These are phyloP conservation scores for Clitopilus passeckerianus DNA, from an alignment of 768 basidiomycete genomes.

Conservation along the genomic window DNA sequence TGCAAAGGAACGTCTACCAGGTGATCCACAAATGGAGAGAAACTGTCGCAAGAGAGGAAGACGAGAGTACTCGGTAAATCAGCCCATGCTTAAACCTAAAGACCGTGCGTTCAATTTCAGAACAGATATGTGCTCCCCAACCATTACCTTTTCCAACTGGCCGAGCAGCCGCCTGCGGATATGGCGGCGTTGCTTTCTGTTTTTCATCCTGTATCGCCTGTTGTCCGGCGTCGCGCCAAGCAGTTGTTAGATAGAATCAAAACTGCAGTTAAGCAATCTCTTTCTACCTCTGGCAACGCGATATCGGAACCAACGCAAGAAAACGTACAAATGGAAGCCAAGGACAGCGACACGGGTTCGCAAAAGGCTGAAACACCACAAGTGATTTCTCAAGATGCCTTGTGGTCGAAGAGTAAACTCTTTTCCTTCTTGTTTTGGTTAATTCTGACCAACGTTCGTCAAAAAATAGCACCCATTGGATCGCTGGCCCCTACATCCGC, in stretches of 20 bases:
- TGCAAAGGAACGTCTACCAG: conserved; percentile 62
- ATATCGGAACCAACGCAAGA: not conserved
- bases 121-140: conserved; percentile 71
- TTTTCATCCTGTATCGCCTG: conserved; percentile 57
- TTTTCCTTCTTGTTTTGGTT: not conserved
- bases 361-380: not conserved
- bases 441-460: not conserved
- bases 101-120: conserved; percentile 2
- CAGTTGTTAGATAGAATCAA: conserved; percentile 65
- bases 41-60: conserved; percentile 68
- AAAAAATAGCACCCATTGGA: not conserved
- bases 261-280: conserved; percentile 34
- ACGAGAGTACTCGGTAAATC: conserved; percentile 81
- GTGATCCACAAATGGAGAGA: conserved; percentile 85
- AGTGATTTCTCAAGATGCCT: not conserved
- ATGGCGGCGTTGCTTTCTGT: conserved; percentile 55
- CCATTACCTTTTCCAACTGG: conserved; percentile 66
- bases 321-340: not conserved
- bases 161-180: conserved; percentile 67
- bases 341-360: not conserved
- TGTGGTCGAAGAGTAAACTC: not conserved
- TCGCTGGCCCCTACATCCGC: not conserved
- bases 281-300: conserved; percentile 10
- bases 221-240: conserved; percentile 55
- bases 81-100: conserved; percentile 14